Evolutionary conservation across 805 yeast genomes (phyloP).

Genomic region (Myxozyma melibiosi): DNA sequence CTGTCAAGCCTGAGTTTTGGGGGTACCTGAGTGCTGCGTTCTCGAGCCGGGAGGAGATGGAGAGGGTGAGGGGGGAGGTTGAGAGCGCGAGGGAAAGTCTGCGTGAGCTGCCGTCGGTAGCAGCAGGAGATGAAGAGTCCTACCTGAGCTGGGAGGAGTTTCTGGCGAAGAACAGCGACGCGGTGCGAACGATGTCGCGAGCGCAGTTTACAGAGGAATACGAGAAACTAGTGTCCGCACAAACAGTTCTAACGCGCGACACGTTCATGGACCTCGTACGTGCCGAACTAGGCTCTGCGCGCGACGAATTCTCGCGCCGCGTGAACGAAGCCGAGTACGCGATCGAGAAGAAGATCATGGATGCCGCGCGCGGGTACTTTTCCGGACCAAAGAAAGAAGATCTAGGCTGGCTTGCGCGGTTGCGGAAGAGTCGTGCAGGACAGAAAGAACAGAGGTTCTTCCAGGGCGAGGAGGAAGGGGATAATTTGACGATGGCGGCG

Average conservation of each 20-base stretch:
- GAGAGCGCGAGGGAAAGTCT: background rate
- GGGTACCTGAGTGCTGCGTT: constrained; percentile 21
- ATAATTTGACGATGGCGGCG: constrained; percentile 25
- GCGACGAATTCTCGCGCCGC: constrained; percentile 7
- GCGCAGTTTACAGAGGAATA: constrained; percentile 15
- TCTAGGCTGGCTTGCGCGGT: background rate
- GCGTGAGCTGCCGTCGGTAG: background rate
- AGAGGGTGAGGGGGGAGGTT: background rate
- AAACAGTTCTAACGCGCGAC: constrained; percentile 13
- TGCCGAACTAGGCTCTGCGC: constrained; percentile 13
- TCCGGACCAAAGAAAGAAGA: too few species aligned
- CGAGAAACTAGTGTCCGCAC: constrained; percentile 9
- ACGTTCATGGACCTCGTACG: constrained; percentile 21
- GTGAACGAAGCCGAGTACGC: constrained; percentile 12
- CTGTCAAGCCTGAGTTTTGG: constrained; percentile 30
- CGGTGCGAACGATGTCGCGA: constrained; percentile 9
- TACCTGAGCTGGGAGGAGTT: constrained; percentile 32
- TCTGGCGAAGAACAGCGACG: constrained; percentile 12
- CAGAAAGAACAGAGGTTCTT: too few species aligned
- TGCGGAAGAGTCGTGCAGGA: too few species aligned
- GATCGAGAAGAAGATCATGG: constrained; percentile 8
- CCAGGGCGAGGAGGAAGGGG: too few species aligned
- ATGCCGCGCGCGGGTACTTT: background rate
- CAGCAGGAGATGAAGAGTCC: background rate
- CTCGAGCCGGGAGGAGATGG: constrained; percentile 8